Evolutionary conservation across 106 monocot species (phyloP), one percentile per base, ranked within the genome.

Genomic region (Dioscorea zingiberensis): DNA sequence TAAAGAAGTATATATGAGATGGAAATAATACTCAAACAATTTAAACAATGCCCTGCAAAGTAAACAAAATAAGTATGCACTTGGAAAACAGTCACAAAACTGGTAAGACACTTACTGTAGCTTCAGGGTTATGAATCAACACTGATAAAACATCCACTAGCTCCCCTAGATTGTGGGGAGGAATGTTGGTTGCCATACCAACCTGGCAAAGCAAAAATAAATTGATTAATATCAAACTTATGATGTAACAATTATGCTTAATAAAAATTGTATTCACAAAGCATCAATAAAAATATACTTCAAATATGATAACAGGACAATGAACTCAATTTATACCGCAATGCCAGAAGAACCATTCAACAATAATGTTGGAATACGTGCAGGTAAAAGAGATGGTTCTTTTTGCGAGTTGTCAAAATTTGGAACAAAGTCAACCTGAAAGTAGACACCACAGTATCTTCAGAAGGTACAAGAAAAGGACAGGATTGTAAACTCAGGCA

Each of bases 101-200:
- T 0, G 4, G 1, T 19, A 56, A 13, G 18, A 64, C 57, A 3
- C 71, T 72, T 78, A 97, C 97, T 28, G 97, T 91, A 60, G 88
- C 97, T 71, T 97, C 88, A 54, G 97, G 97, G 74, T 97, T 97
- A 62, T 78, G 83, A 64, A 97, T 91, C 44, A 92, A 66, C 25
- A 75, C 81, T 67, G 88, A 86, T 58, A 97, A 84, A 64, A 74
- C 88, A 83, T 97, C 97, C 49, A 97, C 97, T 72, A 97, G 85
- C 69, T 97, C 97, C 14, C 75, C 81, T 57, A 97, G 91, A 77
- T 97, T 97, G 71, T 97, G 97, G 12, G 97, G 91, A 49, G 97
- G 97, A 77, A 97, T 92, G 74, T 97, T 97, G 72, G 97, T 97
- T 26, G 97, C 97, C 97, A 97, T 97, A 21, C 97, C 97, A 73